Evolutionary conservation across 805 yeast genomes (phyloP).

Genomic region (Saccharomyces kudriavzevii): DNA sequence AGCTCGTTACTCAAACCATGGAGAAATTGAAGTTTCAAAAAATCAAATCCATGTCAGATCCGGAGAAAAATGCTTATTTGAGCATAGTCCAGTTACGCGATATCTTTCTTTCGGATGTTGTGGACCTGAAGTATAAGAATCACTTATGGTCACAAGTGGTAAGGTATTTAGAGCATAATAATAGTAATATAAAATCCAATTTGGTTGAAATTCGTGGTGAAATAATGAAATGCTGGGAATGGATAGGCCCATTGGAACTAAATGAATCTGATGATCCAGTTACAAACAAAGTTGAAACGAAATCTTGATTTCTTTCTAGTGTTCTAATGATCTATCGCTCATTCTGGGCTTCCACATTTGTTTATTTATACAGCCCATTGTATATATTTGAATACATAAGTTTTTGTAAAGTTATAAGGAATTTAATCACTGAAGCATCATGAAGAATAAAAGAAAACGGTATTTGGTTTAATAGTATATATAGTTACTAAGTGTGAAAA

Average conservation of each 20-base stretch:
- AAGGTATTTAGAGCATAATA: slow-evolving; percentile 45
- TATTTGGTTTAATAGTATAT: not conserved
- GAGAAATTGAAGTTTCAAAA: slow-evolving; percentile 43
- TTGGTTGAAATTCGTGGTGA: slow-evolving; percentile 77
- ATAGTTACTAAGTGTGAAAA: not conserved
- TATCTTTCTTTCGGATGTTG: slow-evolving; percentile 37
- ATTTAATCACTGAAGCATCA: not conserved
- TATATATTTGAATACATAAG: not conserved
- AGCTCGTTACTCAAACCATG: slow-evolving; percentile 41
- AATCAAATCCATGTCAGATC: slow-evolving; percentile 26
- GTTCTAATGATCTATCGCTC: not conserved
- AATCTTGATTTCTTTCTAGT: not conserved
- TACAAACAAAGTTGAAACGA: not conserved
- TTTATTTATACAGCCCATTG: not conserved
- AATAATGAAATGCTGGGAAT: slow-evolving; percentile 80
- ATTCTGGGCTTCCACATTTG: not conserved
- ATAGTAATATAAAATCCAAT: slow-evolving; percentile 54
- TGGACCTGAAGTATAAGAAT: slow-evolving; percentile 30
- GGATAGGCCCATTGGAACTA: slow-evolving; percentile 44
- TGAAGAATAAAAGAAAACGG: not conserved
- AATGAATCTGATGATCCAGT: not conserved
- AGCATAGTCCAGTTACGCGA: slow-evolving; percentile 71
- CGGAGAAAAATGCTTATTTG: slow-evolving; percentile 35
- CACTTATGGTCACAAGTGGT: slow-evolving; percentile 54
- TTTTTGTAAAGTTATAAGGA: not conserved